Conservation (phyloP, 441 rosid genomes). For the Hura crepitans region DNA sequence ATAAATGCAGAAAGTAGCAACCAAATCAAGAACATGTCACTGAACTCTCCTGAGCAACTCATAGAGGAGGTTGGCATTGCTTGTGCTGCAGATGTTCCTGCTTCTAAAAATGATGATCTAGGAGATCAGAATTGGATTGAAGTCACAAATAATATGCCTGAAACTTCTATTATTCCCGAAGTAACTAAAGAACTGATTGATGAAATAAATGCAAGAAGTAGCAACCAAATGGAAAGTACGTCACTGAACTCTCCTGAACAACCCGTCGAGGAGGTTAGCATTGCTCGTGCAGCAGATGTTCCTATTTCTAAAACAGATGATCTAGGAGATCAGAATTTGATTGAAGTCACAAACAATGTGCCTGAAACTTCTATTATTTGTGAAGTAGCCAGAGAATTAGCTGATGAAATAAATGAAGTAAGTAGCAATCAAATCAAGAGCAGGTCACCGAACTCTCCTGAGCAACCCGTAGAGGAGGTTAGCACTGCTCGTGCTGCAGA, state of each 20-base stretch:
- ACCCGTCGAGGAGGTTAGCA: constrained; percentile 13
- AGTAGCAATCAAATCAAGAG: too few species aligned
- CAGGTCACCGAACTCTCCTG: too few species aligned
- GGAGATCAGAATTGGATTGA: constrained; percentile 11
- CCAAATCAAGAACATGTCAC: constrained; percentile 3
- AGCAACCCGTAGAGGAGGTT: too few species aligned
- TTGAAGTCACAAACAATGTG: not conserved
- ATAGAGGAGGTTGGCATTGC: constrained; percentile 8
- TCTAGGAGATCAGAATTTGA: constrained; percentile 7
- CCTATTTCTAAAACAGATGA: constrained; percentile 10
- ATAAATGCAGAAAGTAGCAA: constrained; percentile 21
- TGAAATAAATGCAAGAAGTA: constrained; percentile 22
- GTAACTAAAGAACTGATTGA: constrained; percentile 18
- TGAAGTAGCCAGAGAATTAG: constrained; percentile 20
- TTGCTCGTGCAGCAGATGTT: constrained; percentile 10
- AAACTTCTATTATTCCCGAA: constrained; percentile 1
- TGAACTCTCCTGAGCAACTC: constrained; percentile 6
- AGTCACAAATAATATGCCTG: not conserved
- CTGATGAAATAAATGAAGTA: constrained; percentile 20
- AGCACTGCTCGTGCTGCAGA: constrained; percentile 7
- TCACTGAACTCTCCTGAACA: constrained; percentile 9
- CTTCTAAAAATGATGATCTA: not conserved
- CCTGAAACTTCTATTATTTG: not conserved
- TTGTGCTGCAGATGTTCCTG: constrained; percentile 18
- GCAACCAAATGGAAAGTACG: constrained; percentile 1